phyloP scores from a whole-genome alignment of 2,329 filamentous ascomycete species.

The Fonsecaea pedrosoi region DNA sequence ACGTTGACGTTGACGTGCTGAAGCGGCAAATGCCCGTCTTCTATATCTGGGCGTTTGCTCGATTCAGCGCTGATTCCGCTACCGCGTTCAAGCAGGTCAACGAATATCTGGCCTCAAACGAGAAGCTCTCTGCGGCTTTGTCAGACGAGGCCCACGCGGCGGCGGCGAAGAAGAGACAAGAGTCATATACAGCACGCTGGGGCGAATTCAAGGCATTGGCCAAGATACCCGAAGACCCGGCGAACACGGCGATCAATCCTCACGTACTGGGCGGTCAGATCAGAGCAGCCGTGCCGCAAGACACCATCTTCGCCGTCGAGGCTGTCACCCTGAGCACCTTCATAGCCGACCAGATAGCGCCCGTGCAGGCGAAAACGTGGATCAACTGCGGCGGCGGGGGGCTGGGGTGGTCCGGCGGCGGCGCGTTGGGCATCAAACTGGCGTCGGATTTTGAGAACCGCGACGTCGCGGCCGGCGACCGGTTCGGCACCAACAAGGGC shows the following conservation, averaged over 20 bases:
- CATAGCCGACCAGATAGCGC: conserved; percentile 74
- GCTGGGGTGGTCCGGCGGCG: conserved; percentile 81
- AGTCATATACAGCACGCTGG: conserved; percentile 65
- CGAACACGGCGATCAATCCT: conserved; percentile 66
- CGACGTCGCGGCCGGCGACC: conserved; percentile 39
- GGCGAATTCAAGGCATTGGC: conserved; percentile 64
- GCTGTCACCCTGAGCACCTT: conserved; percentile 74
- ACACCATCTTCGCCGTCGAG: conserved; percentile 79
- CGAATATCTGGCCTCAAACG: conserved; percentile 61
- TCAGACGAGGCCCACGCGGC: conserved; percentile 43
- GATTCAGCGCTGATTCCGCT: conserved; percentile 71
- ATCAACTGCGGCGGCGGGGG: conserved; percentile 83
- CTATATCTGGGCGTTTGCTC: conserved; percentile 70
- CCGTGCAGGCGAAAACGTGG: conserved; percentile 73
- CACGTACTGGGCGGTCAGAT: conserved; percentile 64
- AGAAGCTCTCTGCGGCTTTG: conserved; percentile 52
- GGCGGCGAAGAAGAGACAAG: conserved; percentile 50
- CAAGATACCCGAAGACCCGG: conserved; percentile 58
- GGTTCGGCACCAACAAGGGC: conserved; percentile 52
- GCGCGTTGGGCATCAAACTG: conserved; percentile 76
- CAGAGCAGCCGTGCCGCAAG: conserved; percentile 62
- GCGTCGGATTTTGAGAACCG: conserved; percentile 63
- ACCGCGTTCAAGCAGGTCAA: conserved; percentile 73
- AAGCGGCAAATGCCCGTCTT: conserved; percentile 77
- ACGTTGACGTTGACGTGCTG: conserved; percentile 71